phyloP scores from a whole-genome alignment of 2,329 filamentous ascomycete genomes.

The Paecilomyces sp. region DNA sequence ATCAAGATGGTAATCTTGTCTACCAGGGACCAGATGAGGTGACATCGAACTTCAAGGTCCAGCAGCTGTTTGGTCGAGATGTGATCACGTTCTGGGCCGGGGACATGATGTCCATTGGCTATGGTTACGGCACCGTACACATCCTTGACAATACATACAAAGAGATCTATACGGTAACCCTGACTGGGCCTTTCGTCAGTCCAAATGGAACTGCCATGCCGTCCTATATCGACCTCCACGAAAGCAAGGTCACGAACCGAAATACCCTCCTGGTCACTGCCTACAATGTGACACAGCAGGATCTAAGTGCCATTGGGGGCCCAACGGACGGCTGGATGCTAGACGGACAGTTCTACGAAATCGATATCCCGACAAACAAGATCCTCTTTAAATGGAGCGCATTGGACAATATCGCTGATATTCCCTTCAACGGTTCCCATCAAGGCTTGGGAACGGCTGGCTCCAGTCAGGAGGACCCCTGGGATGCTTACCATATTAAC shows the following conservation, averaged over 20 bases:
- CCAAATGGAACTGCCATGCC: conserved; percentile 8
- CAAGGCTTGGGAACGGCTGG: conserved; percentile 14
- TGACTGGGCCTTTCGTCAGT: conserved; percentile 18
- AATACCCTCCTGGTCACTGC: conserved; percentile 29
- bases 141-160: conserved; percentile 27
- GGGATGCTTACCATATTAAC: conserved; percentile 31
- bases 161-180: conserved; percentile 24
- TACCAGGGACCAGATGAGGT: conserved; percentile 27
- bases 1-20: conserved; percentile 26
- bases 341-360: conserved; percentile 27
- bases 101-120: conserved; percentile 17
- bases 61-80: conserved; percentile 23
- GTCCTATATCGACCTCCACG: conserved; percentile 29
- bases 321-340: conserved; percentile 22
- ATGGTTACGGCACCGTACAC: conserved; percentile 22
- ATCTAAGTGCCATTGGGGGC: conserved; percentile 23
- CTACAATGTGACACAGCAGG: conserved; percentile 26
- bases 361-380: conserved; percentile 27
- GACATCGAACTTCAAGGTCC: conserved; percentile 26
- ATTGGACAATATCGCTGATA: conserved; percentile 18
- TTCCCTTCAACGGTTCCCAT: conserved; percentile 17
- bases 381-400: conserved; percentile 28
- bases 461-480: conserved; percentile 17
- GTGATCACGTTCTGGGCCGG: conserved; percentile 33
- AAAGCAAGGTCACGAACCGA: conserved; percentile 23